These are phyloP conservation scores for Hansenula sp. DNA, from an alignment of 1,139 yeast genomes.

Conservation along the genomic window DNA sequence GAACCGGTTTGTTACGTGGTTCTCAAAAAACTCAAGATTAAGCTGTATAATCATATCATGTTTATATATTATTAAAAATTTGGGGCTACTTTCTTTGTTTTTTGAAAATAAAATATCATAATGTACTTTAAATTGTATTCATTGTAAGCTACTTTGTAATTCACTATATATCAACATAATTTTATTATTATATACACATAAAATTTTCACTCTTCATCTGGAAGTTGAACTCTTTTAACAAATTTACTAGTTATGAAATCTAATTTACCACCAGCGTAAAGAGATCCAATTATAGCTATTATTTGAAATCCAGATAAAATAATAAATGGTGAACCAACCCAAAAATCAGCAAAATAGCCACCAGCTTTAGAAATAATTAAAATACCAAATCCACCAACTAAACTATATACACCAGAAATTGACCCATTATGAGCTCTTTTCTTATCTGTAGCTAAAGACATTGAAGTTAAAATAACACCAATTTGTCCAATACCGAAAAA, in stretches of 20 bases:
- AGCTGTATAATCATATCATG: constrained; percentile 23
- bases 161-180: no score
- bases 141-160: no score
- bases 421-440: constrained; percentile 50
- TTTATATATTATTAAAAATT: constrained; percentile 7
- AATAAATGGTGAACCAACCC: constrained; percentile 58
- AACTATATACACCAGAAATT: constrained; percentile 62
- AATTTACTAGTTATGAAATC: constrained; percentile 6
- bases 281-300: constrained; percentile 27
- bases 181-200: neutral
- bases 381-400: constrained; percentile 70
- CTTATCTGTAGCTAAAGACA: constrained; percentile 40
- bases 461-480: constrained; percentile 52
- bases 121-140: constrained; percentile 1
- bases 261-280: constrained; percentile 17
- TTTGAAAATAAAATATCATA: constrained; percentile 2
- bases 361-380: constrained; percentile 56
- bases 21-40: constrained; percentile 94
- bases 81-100: constrained; percentile 3
- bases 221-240: neutral
- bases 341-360: constrained; percentile 53
- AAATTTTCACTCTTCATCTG: constrained; percentile 6
- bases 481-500: constrained; percentile 49
- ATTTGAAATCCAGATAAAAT: constrained; percentile 45
- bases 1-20: constrained; percentile 99